Conservation (phyloP, 805 yeast genomes). For the Ogataea dorogensis region DNA sequence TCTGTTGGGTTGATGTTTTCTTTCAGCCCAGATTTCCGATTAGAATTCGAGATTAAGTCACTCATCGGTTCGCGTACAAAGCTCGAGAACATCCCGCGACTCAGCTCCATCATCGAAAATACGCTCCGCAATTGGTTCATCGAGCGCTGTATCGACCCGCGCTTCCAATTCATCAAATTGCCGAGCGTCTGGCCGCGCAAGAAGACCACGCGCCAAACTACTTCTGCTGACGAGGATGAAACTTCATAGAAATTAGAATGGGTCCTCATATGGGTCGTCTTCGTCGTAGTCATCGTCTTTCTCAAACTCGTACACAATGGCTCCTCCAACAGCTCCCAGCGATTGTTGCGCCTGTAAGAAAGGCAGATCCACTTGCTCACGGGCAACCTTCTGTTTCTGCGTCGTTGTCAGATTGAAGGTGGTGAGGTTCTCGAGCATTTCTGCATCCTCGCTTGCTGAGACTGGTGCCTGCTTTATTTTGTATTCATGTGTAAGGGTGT, state of each 20-base stretch:
- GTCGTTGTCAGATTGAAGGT: slow-evolving; percentile 84
- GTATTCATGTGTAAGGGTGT: slow-evolving; percentile 44
- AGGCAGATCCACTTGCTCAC: slow-evolving; percentile 88
- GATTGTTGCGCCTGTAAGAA: slow-evolving; percentile 80
- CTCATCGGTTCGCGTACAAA: slow-evolving; percentile 91
- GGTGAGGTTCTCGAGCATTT: slow-evolving; percentile 67
- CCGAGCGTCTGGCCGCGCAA: slow-evolving; percentile 88
- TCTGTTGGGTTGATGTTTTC: slow-evolving; percentile 79
- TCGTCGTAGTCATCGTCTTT: slow-evolving; percentile 98
- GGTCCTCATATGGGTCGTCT: slow-evolving; percentile 97
- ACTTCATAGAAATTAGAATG: slow-evolving; percentile 50
- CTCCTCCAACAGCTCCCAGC: slow-evolving; percentile 75
- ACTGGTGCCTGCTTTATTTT: slow-evolving; percentile 32
- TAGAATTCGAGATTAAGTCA: slow-evolving; percentile 86
- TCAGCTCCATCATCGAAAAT: slow-evolving; percentile 78
- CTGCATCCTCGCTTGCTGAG: slow-evolving; percentile 43
- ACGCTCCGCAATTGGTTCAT: slow-evolving; percentile 84
- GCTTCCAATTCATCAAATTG: slow-evolving; percentile 78
- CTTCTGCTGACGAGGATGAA: slow-evolving; percentile 19
- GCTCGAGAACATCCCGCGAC: slow-evolving; percentile 89
- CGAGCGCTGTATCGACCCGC: slow-evolving; percentile 91
- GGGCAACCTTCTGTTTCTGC: slow-evolving; percentile 70
- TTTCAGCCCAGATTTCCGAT: slow-evolving; percentile 84
- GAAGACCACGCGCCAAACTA: slow-evolving; percentile 48
- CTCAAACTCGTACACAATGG: slow-evolving; percentile 92